A percentile compares a stretch with the other conserved stretches of the same genome.
Conservation (phyloP, 75 land plant genomes). For the Isoetes taiwanensis region DNA sequence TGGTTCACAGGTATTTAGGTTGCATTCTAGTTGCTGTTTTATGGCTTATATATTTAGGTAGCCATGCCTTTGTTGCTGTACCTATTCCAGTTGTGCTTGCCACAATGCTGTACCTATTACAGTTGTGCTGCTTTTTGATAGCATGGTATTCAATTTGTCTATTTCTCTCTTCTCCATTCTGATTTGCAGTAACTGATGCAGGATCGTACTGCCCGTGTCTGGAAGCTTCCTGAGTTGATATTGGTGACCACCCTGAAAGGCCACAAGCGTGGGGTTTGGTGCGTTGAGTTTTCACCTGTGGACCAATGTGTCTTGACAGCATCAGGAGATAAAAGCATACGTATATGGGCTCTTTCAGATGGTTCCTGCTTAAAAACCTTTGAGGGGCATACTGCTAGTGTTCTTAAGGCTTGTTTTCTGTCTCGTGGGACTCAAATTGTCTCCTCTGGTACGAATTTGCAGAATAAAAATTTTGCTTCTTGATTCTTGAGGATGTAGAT, state of each 20-base stretch:
- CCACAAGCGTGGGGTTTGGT: constrained; percentile 84
- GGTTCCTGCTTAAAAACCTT: constrained; percentile 93
- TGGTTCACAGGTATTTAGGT: constrained; percentile 67
- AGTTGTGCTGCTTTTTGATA: too few species aligned
- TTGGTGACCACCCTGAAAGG: constrained; percentile 44
- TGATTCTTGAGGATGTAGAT: not conserved
- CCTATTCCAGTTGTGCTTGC: too few species aligned
- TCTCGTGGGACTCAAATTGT: constrained; percentile 85
- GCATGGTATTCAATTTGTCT: too few species aligned
- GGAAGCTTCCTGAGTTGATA: constrained; percentile 78
- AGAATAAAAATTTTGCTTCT: not conserved
- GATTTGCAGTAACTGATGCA: constrained; percentile 15
- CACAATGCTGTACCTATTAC: too few species aligned
- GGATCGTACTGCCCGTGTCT: constrained; percentile 85
- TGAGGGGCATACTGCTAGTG: constrained; percentile 91
- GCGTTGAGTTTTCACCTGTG: constrained; percentile 95
- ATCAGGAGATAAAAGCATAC: constrained; percentile 80
- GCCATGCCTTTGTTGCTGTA: too few species aligned
- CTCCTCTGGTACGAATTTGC: constrained; percentile 51
- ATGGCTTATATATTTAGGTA: too few species aligned
- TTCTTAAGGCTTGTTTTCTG: constrained; percentile 62
- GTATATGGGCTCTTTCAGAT: constrained; percentile 76
- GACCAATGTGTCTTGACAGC: constrained; percentile 84
- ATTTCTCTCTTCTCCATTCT: too few species aligned
- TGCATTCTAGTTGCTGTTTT: too few species aligned